A percentile compares a stretch with the other conserved stretches of the same genome.
Conservation (phyloP, 768 basidiomycete genomes). For the Suillus cothurnatus region DNA sequence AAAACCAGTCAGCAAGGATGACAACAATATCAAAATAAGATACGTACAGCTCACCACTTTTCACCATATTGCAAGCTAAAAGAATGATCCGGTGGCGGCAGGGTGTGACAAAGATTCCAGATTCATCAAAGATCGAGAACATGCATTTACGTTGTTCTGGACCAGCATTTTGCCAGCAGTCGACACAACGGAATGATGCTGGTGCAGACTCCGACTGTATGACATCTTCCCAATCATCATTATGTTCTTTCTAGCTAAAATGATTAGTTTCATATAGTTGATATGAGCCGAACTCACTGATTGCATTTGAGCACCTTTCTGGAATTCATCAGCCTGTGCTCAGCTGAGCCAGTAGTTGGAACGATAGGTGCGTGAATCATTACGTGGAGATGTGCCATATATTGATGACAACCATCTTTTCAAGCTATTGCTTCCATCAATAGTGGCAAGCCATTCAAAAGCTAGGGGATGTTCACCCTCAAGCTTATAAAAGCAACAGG, state of each 20-base stretch:
- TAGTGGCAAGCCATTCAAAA: slow-evolving; percentile 2
- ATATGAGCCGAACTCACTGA: not conserved
- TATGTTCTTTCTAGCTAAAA: not conserved
- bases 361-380: not conserved
- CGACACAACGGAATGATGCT: not conserved
- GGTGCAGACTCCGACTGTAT: not conserved
- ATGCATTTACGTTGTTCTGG: not conserved
- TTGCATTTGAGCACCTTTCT: not conserved
- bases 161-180: slow-evolving; percentile 3
- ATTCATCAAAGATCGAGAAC: not conserved
- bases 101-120: not conserved
- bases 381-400: not conserved
- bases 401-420: not conserved
- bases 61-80: not conserved
- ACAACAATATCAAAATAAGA: not conserved
- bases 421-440: slow-evolving; percentile 9
- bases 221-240: slow-evolving; percentile 4
- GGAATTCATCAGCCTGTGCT: not conserved
- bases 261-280: not conserved
- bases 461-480: not conserved
- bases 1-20: not conserved
- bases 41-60: slow-evolving; percentile 5
- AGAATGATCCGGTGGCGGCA: not conserved
- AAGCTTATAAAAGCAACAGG: slow-evolving; percentile 15
- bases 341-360: not conserved